Conservation (phyloP, 495 filamentous ascomycete species). For the Neurospora sp. region DNA sequence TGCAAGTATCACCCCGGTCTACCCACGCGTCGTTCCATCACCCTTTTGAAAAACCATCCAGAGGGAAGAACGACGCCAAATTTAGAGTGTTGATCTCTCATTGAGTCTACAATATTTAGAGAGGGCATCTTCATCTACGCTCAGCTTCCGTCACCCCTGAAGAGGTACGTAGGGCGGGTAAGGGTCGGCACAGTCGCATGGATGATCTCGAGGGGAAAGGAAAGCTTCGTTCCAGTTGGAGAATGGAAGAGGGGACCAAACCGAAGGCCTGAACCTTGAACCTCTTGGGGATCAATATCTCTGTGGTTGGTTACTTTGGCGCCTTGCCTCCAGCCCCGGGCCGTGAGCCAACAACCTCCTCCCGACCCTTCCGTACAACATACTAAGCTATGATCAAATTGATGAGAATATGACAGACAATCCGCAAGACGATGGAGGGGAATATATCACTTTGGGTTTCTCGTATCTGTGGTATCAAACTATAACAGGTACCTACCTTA, state of each 20-base stretch:
- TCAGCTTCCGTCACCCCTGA: too few species aligned
- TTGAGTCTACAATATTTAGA: neutral
- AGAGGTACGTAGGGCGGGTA: neutral
- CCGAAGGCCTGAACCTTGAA: neutral
- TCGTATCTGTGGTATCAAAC: neutral
- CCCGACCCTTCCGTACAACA: neutral
- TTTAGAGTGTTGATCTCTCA: neutral
- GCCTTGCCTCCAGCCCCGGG: neutral
- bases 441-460: neutral
- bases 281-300: neutral
- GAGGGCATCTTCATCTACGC: neutral
- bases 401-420: neutral
- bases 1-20: neutral
- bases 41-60: neutral
- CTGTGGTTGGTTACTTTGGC: neutral
- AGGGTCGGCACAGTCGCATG: neutral
- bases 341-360: neutral
- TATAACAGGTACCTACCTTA: neutral
- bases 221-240: neutral
- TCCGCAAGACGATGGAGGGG: neutral
- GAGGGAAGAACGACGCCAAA: neutral
- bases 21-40: neutral
- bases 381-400: neutral
- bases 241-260: neutral
- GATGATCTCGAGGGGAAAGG: neutral